phyloP scores from a whole-genome alignment of 2,329 filamentous ascomycete genomes.

The Pseudocercospora eumusae region DNA sequence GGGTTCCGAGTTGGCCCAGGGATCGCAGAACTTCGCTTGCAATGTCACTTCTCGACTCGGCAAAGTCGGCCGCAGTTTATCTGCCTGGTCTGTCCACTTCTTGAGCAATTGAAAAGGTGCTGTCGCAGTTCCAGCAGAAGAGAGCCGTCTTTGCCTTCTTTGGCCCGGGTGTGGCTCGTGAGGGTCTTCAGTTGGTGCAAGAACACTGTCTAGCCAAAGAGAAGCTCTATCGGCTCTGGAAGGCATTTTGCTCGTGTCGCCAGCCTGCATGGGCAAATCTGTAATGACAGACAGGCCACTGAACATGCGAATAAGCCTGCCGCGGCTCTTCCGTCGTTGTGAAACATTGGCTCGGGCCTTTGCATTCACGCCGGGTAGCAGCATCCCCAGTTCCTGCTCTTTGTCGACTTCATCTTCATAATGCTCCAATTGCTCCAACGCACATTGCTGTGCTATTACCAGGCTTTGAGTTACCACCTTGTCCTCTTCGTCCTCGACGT shows the following conservation, averaged over 20 bases:
- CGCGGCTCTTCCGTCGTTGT: slow-evolving; percentile 8
- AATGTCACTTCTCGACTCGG: not conserved
- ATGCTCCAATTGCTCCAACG: slow-evolving; percentile 14
- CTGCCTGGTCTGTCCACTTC: slow-evolving; percentile 15
- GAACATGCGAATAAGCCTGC: slow-evolving; percentile 13
- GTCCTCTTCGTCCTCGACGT: slow-evolving; percentile 7
- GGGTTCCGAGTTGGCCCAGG: not conserved
- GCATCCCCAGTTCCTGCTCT: slow-evolving; percentile 7
- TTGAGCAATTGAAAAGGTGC: slow-evolving; percentile 10
- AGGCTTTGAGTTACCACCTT: slow-evolving; percentile 14
- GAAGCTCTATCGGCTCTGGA: slow-evolving; percentile 5
- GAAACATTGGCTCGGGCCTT: slow-evolving; percentile 3
- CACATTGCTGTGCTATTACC: slow-evolving; percentile 18
- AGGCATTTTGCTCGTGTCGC: not conserved
- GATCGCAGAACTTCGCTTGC: not conserved
- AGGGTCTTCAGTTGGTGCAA: not conserved
- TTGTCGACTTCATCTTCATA: slow-evolving; percentile 17
- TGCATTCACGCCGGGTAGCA: slow-evolving; percentile 8
- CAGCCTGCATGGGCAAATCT: not conserved
- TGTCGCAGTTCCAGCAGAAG: slow-evolving; percentile 13
- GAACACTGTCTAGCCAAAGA: slow-evolving; percentile 10
- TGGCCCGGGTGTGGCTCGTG: slow-evolving; percentile 8
- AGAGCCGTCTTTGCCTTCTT: slow-evolving; percentile 11
- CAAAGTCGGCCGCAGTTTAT: not conserved
- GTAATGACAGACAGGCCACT: slow-evolving; percentile 15